These are phyloP conservation scores for Aspergillus panamensis DNA, from an alignment of 495 filamentous ascomycete genomes.

Conservation along the genomic window DNA sequence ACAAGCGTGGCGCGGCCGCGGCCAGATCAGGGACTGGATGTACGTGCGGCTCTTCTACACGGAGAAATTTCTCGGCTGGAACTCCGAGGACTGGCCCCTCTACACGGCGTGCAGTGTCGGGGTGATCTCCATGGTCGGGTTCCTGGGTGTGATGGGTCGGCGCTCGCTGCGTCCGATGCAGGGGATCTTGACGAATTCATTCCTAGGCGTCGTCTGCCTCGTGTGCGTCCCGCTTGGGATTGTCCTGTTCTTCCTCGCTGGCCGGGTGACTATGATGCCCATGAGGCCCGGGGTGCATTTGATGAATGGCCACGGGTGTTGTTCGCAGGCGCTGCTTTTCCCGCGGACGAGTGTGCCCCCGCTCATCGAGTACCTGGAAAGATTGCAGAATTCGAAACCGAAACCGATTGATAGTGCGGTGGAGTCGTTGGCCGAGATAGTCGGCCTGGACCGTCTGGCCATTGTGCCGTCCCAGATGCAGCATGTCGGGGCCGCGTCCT, in stretches of 20 bases:
- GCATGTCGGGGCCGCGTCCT: conserved; percentile 30
- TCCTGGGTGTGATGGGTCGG: conserved; percentile 20
- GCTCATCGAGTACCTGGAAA: conserved; percentile 22
- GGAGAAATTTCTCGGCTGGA: conserved; percentile 54
- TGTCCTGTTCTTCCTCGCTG: conserved; percentile 34
- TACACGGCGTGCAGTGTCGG: conserved; percentile 39
- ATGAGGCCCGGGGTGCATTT: conserved; percentile 28
- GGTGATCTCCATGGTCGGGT: conserved; percentile 17
- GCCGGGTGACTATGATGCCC: conserved; percentile 37
- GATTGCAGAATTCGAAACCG: conserved; percentile 12
- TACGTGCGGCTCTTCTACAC: conserved; percentile 60
- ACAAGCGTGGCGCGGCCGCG: conserved; percentile 26
- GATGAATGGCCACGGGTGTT: conserved; percentile 38
- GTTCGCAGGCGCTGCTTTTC: conserved; percentile 38
- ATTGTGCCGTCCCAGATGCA: conserved; percentile 30
- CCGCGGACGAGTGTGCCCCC: conserved; percentile 24
- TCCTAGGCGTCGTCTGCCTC: conserved; percentile 25
- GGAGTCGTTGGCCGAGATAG: conserved; percentile 20
- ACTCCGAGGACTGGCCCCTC: conserved; percentile 46
- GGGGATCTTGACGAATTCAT: conserved; percentile 25
- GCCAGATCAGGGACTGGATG: conserved; percentile 32
- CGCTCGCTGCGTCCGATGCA: conserved; percentile 15
- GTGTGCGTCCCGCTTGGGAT: conserved; percentile 34
- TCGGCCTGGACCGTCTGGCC: conserved; percentile 22
- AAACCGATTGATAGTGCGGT: conserved; percentile 25